Evolutionary conservation across 2,329 filamentous ascomycete genomes (phyloP).

Genomic region (Exophiala xenobiotica): DNA sequence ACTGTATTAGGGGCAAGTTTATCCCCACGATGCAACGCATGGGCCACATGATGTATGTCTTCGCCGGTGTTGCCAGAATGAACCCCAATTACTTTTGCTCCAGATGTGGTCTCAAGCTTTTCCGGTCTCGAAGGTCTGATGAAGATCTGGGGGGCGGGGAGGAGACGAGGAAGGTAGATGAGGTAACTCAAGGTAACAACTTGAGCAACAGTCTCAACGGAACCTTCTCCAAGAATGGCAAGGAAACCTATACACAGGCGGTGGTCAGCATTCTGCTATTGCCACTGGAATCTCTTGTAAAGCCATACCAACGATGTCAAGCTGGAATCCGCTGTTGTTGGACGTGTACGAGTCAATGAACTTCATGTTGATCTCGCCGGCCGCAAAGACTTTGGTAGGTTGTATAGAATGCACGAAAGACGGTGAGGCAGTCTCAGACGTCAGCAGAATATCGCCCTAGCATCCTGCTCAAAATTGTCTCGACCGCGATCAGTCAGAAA

Average conservation of each 20-base stretch:
- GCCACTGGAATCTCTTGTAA: background rate
- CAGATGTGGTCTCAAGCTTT: constrained; percentile 42
- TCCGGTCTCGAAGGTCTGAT: constrained; percentile 47
- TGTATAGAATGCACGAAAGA: too few species aligned
- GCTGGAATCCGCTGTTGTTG: constrained; percentile 42
- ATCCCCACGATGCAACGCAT: constrained; percentile 38
- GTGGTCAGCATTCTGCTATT: constrained; percentile 7
- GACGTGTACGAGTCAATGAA: constrained; percentile 22
- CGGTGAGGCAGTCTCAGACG: background rate
- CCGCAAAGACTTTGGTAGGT: too few species aligned
- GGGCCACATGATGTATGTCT: constrained; percentile 50
- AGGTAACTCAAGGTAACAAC: constrained; percentile 51
- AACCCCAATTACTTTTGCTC: constrained; percentile 45
- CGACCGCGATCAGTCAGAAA: background rate
- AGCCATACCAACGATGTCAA: constrained; percentile 53
- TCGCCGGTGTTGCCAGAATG: constrained; percentile 49
- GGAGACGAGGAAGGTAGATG: constrained; percentile 50
- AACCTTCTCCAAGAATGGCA: constrained; percentile 54
- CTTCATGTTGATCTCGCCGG: constrained; percentile 13
- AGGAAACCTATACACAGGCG: constrained; percentile 40
- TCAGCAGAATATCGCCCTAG: background rate
- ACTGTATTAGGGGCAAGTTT: constrained; percentile 41
- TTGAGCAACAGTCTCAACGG: constrained; percentile 51
- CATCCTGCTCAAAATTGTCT: too few species aligned
- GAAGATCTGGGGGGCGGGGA: constrained; percentile 53